Conservation (phyloP, 768 basidiomycete genomes). For the Pisolithus sp. region DNA sequence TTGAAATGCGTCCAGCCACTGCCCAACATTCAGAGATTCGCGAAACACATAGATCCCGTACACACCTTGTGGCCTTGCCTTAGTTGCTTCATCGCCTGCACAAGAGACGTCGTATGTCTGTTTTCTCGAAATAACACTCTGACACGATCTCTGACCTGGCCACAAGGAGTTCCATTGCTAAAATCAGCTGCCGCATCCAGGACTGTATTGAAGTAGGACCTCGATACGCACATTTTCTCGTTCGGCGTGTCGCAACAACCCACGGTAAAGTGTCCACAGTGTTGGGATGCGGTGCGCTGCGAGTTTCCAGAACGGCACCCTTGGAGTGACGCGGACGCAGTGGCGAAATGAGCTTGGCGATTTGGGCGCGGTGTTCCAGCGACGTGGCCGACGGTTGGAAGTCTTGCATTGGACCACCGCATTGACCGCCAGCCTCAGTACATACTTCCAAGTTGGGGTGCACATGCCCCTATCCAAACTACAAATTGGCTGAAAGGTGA, state of each 20-base stretch:
- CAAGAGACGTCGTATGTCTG: conserved; percentile 47
- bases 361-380: conserved; percentile 43
- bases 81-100: conserved; percentile 41
- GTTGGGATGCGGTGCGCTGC: conserved; percentile 72
- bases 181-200: no score
- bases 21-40: not conserved
- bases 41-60: conserved; percentile 1
- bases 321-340: conserved; percentile 54
- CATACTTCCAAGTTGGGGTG: no score
- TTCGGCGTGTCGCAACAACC: conserved; percentile 51
- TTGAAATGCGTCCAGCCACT: conserved; percentile 59
- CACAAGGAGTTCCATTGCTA: conserved; percentile 2
- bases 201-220: no score
- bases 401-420: no score
- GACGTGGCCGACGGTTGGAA: conserved; percentile 23
- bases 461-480: no score
- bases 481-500: no score
- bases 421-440: no score
- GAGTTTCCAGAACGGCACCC: conserved; percentile 62
- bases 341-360: conserved; percentile 48
- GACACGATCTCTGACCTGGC: conserved; percentile 55
- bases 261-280: conserved; percentile 69
- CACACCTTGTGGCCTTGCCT: conserved; percentile 52
- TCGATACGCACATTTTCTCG: conserved; percentile 43
- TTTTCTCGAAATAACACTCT: conserved; percentile 47